These are phyloP conservation scores for Aureobasidium mangrovei DNA, from an alignment of 2,329 filamentous ascomycete genomes.

Conservation along the genomic window DNA sequence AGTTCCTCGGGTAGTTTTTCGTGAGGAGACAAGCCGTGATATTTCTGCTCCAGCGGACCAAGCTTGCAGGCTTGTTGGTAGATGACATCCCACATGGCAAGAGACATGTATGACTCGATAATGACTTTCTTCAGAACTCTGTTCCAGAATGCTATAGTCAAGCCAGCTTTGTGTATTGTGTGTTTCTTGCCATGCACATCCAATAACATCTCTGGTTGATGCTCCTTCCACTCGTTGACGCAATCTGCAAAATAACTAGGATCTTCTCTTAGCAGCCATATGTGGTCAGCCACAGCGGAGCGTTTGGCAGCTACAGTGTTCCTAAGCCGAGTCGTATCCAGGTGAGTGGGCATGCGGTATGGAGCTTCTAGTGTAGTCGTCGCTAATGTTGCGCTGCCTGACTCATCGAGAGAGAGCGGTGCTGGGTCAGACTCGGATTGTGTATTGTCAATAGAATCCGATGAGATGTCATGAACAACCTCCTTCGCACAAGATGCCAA, in stretches of 20 bases:
- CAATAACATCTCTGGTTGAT: slow-evolving; percentile 37
- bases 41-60: not conserved
- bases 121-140: slow-evolving; percentile 17
- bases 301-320: slow-evolving; percentile 36
- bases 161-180: slow-evolving; percentile 12
- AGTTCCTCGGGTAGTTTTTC: not conserved
- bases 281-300: slow-evolving; percentile 42
- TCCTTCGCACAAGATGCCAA: slow-evolving; percentile 39
- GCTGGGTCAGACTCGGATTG: slow-evolving; percentile 15
- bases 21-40: not conserved
- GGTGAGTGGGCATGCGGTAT: slow-evolving; percentile 40
- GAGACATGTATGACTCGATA: slow-evolving; percentile 16
- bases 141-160: slow-evolving; percentile 15
- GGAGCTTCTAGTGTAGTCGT: slow-evolving; percentile 36
- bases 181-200: slow-evolving; percentile 31
- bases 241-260: slow-evolving; percentile 46
- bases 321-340: slow-evolving; percentile 41
- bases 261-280: slow-evolving; percentile 50
- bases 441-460: slow-evolving; percentile 14
- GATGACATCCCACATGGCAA: slow-evolving; percentile 20
- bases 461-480: slow-evolving; percentile 45
- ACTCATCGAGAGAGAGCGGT: not conserved
- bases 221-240: slow-evolving; percentile 38
- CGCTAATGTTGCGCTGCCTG: slow-evolving; percentile 8
- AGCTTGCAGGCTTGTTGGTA: slow-evolving; percentile 2